Conservation (phyloP, 192 early-diverging fungal genomes). For the Linnemannia schmuckeri region DNA sequence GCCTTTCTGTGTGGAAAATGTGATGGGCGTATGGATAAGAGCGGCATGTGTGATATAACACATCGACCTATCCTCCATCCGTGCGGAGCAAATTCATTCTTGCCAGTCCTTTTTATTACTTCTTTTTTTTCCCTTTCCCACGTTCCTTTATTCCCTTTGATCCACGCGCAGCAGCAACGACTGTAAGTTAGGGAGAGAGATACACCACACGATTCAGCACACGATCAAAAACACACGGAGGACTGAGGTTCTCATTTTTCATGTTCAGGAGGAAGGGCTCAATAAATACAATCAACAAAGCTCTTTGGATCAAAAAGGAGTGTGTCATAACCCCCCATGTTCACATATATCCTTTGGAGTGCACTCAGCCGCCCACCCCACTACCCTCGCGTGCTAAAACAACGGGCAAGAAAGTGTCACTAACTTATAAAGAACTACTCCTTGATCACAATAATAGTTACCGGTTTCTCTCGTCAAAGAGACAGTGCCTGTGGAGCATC, state of each 20-base stretch:
- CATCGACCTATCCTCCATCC: not conserved
- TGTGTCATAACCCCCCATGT: not conserved
- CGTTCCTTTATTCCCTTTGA: not conserved
- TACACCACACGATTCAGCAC: not conserved
- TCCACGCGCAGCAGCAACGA: not conserved
- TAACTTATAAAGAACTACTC: not conserved
- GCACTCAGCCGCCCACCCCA: not conserved
- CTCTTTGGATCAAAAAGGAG: not conserved
- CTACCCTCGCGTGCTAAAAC: not conserved
- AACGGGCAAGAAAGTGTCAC: not conserved
- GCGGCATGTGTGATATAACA: not conserved
- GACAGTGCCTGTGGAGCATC: slow-evolving; percentile 67
- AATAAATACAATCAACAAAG: not conserved
- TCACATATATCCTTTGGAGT: not conserved
- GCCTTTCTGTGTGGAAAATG: no score
- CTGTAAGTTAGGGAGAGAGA: not conserved
- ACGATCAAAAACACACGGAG: not conserved
- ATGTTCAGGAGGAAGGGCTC: not conserved
- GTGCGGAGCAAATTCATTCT: not conserved
- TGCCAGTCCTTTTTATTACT: not conserved
- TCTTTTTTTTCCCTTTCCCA: not conserved
- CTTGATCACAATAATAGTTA: slow-evolving; percentile 44
- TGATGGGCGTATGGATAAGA: no score
- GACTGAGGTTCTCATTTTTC: not conserved
- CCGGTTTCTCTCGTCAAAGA: slow-evolving; percentile 65